Conservation (phyloP, 139 green algal genomes). For the Mesotaenium endlicherianum region DNA sequence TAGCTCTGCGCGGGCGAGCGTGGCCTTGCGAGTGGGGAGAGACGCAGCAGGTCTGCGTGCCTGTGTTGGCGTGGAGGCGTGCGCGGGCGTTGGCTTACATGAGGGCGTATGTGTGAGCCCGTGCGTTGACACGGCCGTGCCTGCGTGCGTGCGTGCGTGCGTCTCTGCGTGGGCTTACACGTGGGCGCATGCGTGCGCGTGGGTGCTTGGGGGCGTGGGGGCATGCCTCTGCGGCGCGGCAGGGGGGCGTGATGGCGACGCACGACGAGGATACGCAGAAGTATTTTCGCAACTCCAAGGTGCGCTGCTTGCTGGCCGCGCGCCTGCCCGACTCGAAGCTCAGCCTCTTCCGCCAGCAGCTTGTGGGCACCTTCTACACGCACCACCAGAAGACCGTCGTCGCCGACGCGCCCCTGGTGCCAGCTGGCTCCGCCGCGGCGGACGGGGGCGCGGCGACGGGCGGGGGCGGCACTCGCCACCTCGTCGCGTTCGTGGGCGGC, state of each 20-base stretch:
- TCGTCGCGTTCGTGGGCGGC: conserved; percentile 62
- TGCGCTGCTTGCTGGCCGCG: conserved; percentile 54
- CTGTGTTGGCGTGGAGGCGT: too few relatives aligned
- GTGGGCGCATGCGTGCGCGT: too few relatives aligned
- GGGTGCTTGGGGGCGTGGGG: too few relatives aligned
- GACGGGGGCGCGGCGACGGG: neutral
- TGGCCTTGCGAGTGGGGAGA: too few relatives aligned
- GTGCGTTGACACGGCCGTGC: too few relatives aligned
- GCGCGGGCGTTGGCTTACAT: too few relatives aligned
- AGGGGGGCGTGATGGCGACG: conserved; percentile 63
- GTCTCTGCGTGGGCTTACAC: too few relatives aligned
- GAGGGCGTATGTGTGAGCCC: too few relatives aligned
- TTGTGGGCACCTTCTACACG: neutral
- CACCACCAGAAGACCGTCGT: conserved; percentile 38
- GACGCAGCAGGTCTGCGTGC: too few relatives aligned
- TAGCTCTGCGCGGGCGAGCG: too few relatives aligned
- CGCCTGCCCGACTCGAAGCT: conserved; percentile 6
- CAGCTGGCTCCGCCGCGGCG: too few relatives aligned
- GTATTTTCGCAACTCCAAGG: conserved; percentile 59
- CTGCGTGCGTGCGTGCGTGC: too few relatives aligned
- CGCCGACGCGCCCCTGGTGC: conserved; percentile 5
- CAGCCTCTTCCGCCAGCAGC: neutral
- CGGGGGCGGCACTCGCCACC: neutral
- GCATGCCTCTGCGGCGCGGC: neutral
- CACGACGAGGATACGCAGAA: conserved; percentile 62